Evolutionary conservation across 2,329 filamentous ascomycete genomes (phyloP).

Genomic region (Trichoderma arundinaceum): DNA sequence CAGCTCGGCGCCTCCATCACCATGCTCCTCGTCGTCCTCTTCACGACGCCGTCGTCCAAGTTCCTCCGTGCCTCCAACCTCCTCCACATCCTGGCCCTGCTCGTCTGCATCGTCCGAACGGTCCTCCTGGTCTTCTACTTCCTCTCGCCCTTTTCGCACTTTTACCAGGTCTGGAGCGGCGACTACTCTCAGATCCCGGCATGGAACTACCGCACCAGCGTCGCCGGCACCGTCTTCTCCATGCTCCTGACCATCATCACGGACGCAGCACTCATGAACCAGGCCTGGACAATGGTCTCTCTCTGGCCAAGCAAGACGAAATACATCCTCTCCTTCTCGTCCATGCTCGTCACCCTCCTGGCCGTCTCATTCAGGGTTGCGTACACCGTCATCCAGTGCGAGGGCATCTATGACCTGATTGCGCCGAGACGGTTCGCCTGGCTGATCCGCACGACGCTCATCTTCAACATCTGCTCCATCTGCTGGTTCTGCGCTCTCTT

Average conservation of each 20-base stretch:
- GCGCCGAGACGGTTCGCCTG: constrained; percentile 42
- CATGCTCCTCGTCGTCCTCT: constrained; percentile 68
- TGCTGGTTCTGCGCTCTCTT: constrained; percentile 63
- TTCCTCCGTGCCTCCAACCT: constrained; percentile 67
- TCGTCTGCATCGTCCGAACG: constrained; percentile 65
- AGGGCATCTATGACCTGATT: constrained; percentile 38
- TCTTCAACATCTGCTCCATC: constrained; percentile 50
- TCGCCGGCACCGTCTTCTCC: constrained; percentile 50
- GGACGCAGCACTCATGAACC: constrained; percentile 55
- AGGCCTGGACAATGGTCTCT: constrained; percentile 59
- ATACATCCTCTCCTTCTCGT: constrained; percentile 41
- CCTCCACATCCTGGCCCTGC: constrained; percentile 67
- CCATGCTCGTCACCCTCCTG: constrained; percentile 44
- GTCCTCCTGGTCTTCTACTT: constrained; percentile 64
- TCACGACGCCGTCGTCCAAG: constrained; percentile 70
- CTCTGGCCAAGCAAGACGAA: constrained; percentile 53
- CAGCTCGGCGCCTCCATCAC: constrained; percentile 73
- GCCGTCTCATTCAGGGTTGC: constrained; percentile 44
- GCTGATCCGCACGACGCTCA: constrained; percentile 48
- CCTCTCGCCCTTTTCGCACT: constrained; percentile 63
- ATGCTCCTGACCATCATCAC: constrained; percentile 54
- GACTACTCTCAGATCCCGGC: constrained; percentile 59
- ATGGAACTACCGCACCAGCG: constrained; percentile 45
- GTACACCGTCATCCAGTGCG: constrained; percentile 47
- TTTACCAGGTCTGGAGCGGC: constrained; percentile 63